phyloP scores from a whole-genome alignment of 2,329 filamentous ascomycete genomes.

The Tolypocladium paradoxum region DNA sequence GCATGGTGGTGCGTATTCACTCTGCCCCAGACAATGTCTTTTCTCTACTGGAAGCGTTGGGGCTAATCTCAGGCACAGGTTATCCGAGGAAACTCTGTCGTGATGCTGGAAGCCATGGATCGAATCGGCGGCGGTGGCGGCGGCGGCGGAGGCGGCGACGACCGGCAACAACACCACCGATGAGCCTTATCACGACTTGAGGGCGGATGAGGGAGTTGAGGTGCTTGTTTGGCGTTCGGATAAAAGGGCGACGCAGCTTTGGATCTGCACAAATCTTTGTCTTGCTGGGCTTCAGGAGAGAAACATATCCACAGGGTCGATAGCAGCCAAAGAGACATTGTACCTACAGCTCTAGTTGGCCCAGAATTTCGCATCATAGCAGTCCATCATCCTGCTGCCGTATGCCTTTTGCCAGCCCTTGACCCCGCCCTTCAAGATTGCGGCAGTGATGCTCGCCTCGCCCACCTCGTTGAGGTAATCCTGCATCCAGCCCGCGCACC shows the following conservation, averaged over 20 bases:
- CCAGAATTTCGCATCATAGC: slow-evolving; percentile 35
- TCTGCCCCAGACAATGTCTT: not conserved
- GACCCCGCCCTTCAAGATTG: slow-evolving; percentile 40
- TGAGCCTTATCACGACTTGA: slow-evolving; percentile 6
- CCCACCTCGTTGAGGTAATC: slow-evolving; percentile 39
- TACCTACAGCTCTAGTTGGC: slow-evolving; percentile 11
- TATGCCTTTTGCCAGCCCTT: slow-evolving; percentile 43
- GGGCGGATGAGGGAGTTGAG: slow-evolving; percentile 6
- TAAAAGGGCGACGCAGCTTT: slow-evolving; percentile 10
- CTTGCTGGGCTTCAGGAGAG: not conserved
- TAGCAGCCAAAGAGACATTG: slow-evolving; percentile 1
- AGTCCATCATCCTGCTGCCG: slow-evolving; percentile 35
- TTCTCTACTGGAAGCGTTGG: not conserved
- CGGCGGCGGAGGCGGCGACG: slow-evolving; percentile 30
- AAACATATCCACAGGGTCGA: not conserved
- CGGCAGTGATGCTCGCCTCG: slow-evolving; percentile 31
- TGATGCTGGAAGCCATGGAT: slow-evolving; percentile 84
- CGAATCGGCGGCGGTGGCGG: slow-evolving; percentile 38
- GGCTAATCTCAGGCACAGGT: slow-evolving; percentile 41
- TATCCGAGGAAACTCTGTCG: slow-evolving; percentile 94
- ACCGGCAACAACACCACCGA: slow-evolving; percentile 30
- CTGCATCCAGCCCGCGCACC: slow-evolving; percentile 45
- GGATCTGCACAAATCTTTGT: not conserved
- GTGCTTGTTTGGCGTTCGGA: slow-evolving; percentile 23
- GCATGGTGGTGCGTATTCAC: slow-evolving; percentile 67